Conservation (phyloP, 2,329 filamentous ascomycete species). For the Leptosphaerulina australis region DNA sequence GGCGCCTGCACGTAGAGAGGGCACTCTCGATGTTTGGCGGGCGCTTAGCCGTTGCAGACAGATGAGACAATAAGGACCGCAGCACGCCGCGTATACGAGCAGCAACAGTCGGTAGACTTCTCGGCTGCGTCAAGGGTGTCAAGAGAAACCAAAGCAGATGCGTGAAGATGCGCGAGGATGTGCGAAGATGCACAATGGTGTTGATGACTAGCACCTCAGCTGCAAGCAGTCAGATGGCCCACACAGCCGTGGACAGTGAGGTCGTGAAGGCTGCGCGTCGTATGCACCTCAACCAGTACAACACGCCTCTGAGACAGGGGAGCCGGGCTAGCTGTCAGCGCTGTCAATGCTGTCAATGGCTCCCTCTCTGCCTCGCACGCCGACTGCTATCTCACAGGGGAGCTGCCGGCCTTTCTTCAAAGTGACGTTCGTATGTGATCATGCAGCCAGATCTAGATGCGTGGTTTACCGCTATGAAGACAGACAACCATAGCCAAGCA, state of each 20-base stretch:
- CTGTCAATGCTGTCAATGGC: slow-evolving; percentile 7
- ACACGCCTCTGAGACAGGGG: slow-evolving; percentile 11
- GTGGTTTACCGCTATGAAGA: too few relatives aligned
- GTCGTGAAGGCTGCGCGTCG: slow-evolving; percentile 6
- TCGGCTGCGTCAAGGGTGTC: neutral
- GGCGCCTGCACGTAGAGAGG: neutral
- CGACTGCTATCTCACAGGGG: neutral
- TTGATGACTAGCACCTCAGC: neutral
- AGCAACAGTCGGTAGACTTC: neutral
- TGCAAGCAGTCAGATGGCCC: neutral
- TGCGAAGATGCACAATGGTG: neutral
- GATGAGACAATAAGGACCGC: neutral
- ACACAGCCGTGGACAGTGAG: neutral
- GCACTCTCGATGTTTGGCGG: slow-evolving; percentile 2
- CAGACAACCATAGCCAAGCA: too few relatives aligned
- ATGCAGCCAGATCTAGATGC: too few relatives aligned
- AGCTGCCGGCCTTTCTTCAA: neutral
- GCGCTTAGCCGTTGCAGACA: slow-evolving; percentile 17
- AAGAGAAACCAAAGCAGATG: neutral
- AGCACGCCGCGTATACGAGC: slow-evolving; percentile 7
- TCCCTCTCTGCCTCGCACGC: neutral
- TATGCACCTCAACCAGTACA: neutral
- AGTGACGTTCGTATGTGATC: too few relatives aligned
- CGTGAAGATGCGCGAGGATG: neutral
- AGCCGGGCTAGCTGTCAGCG: slow-evolving; percentile 4